These are phyloP conservation scores for Myxozyma sirexii DNA, from an alignment of 805 yeast species.

Conservation along the genomic window DNA sequence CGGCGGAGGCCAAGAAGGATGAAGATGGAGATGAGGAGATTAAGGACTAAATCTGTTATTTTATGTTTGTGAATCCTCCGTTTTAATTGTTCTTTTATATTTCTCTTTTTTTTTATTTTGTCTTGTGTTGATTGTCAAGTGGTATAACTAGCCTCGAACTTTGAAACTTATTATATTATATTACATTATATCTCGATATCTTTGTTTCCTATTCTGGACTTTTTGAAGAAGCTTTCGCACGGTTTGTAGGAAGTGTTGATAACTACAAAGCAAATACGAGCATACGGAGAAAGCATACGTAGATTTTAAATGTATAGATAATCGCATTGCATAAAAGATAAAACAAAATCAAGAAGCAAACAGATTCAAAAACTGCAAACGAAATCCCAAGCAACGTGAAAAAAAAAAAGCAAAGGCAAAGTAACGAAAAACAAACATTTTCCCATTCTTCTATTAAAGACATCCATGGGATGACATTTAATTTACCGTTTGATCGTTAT, in stretches of 20 bases:
- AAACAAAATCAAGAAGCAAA: neutral
- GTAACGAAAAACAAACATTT: neutral
- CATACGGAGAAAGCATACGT: too few relatives aligned
- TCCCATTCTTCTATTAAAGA: too few relatives aligned
- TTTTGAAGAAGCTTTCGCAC: too few relatives aligned
- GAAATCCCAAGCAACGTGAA: neutral
- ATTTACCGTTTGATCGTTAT: conserved; percentile 20
- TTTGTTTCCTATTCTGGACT: too few relatives aligned
- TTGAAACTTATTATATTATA: neutral
- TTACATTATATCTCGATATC: neutral
- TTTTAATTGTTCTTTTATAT: neutral
- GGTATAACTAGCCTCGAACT: neutral
- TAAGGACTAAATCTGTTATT: conserved; percentile 17
- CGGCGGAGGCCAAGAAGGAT: conserved; percentile 24
- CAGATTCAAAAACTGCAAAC: neutral
- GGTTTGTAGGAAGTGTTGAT: too few relatives aligned
- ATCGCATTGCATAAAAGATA: neutral
- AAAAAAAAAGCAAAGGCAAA: neutral
- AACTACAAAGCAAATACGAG: too few relatives aligned
- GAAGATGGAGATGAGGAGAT: conserved; percentile 29
- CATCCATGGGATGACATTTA: too few relatives aligned
- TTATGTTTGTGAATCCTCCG: neutral
- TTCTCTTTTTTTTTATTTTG: neutral
- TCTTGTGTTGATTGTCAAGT: neutral
- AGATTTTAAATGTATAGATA: too few relatives aligned